Base-by-base conservation (phyloP, 352 stramenopile species). In the Poterioochromonas sp. region DNA sequence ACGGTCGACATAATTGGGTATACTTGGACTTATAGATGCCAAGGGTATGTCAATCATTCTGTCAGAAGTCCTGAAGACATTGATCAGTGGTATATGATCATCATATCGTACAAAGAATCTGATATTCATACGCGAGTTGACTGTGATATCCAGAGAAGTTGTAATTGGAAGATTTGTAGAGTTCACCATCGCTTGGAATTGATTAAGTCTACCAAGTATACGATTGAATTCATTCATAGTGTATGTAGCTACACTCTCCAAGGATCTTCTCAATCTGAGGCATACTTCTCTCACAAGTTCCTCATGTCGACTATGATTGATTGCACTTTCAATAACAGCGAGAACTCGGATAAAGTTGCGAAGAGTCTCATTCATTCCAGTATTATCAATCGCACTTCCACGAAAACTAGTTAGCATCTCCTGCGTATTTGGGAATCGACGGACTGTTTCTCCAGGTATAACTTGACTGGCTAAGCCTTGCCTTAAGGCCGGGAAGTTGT, bases 121-220 rank as follows among this genome's bases (percentile, higher is more conserved):
- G 37, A 73, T 73, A 73, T 73, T 73, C 63, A 73, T 73, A 73
- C 63, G 63, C 29, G 63, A 73, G 63, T 73, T 47, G 29, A 73
- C 63, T 47, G 63, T 73, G 37, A 73, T 73, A 73, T 73, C 63
- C 63, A 73, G 63, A 73, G 63, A 73, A 73, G 63, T 73, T 73
- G 63, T 73, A 73, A 73, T 73, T 73, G 63, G 63, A 73, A 73
- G 63, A 73, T 73, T 73, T 49, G 63, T 73, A 73, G 63, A 73
- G 37, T 73, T 73, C 63, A 73, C 63, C 63, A 47, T 73, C 63
- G 63, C 63, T 73, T 73, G 63, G 63, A 73, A 73, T 73, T 73
- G 63, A 73, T 73, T 73, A 47, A 73, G 37, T 73, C 63, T 73
- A 73, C 63, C 63, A 73, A 73, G 63, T 73, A 73, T 73, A 47